Conservation (phyloP, 371 early-diverging fungal species). For the Apophysomyces elegans region DNA sequence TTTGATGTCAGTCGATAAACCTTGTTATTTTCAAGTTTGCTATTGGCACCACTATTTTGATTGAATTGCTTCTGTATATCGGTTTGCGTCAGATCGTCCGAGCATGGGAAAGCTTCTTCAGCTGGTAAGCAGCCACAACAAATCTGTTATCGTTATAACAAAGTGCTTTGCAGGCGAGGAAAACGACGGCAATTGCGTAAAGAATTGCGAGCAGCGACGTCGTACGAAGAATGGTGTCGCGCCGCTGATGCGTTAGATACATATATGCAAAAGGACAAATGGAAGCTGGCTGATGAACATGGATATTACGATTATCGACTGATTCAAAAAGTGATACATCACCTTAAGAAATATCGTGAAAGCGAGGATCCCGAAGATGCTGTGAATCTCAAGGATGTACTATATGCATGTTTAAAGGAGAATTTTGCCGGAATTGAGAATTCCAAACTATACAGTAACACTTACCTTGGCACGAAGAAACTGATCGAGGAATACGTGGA, state of each 20-base stretch:
- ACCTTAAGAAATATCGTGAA: slow-evolving; percentile 41
- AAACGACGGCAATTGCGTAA: slow-evolving; percentile 53
- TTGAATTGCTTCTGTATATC: slow-evolving; percentile 74
- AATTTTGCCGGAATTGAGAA: slow-evolving; percentile 87
- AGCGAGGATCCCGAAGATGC: slow-evolving; percentile 37
- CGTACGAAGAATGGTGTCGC: slow-evolving; percentile 74
- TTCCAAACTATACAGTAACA: slow-evolving; percentile 72
- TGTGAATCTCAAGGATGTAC: slow-evolving; percentile 46
- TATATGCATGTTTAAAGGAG: slow-evolving; percentile 73
- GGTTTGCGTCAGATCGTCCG: slow-evolving; percentile 73
- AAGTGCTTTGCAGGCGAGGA: slow-evolving; percentile 53
- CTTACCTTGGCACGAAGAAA: slow-evolving; percentile 79
- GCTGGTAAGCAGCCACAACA: slow-evolving; percentile 55
- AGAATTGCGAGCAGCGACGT: slow-evolving; percentile 51
- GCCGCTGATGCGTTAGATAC: slow-evolving; percentile 74
- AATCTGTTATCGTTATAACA: not conserved
- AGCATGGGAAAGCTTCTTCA: slow-evolving; percentile 72
- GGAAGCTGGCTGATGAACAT: slow-evolving; percentile 69
- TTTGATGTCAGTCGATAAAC: not conserved
- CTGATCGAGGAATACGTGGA: slow-evolving; percentile 81
- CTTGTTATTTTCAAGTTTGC: slow-evolving; percentile 42
- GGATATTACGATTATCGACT: slow-evolving; percentile 74
- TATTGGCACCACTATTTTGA: slow-evolving; percentile 62
- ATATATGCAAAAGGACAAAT: slow-evolving; percentile 70
- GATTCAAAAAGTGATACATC: slow-evolving; percentile 66